Evolutionary conservation across 2,329 filamentous ascomycete genomes (phyloP).

Genomic region (Thielaviopsis punctulata): DNA sequence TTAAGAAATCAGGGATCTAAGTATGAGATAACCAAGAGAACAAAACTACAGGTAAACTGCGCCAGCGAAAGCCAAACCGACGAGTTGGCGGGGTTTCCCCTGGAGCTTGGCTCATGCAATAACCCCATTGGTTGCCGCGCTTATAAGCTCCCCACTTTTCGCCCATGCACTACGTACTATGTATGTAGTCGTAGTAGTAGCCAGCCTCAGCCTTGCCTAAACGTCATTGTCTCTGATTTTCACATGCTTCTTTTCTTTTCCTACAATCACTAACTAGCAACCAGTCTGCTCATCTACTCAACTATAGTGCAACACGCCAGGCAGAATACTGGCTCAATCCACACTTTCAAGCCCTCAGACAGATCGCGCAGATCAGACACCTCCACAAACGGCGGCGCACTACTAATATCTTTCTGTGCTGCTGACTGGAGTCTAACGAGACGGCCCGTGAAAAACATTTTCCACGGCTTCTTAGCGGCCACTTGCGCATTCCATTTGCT

Average conservation of each 20-base stretch:
- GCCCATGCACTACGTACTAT: background rate
- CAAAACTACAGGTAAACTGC: background rate
- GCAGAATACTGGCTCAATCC: slow-evolving; percentile 35
- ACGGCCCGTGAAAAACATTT: slow-evolving; percentile 33
- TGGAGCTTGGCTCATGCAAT: background rate
- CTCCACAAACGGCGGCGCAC: slow-evolving; percentile 29
- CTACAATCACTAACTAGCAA: too few relatives aligned
- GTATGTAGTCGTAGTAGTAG: too few relatives aligned
- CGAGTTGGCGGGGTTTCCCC: slow-evolving; percentile 9
- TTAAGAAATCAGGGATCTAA: background rate
- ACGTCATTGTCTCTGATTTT: background rate
- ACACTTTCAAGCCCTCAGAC: slow-evolving; percentile 31
- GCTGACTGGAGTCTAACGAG: slow-evolving; percentile 18
- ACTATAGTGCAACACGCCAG: slow-evolving; percentile 32
- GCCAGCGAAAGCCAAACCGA: background rate
- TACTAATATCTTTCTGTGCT: slow-evolving; percentile 23
- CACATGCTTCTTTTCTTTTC: background rate
- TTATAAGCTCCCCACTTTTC: slow-evolving; percentile 6
- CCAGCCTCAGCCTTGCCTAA: background rate
- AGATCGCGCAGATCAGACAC: slow-evolving; percentile 34
- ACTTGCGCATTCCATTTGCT: background rate
- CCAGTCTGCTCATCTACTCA: too few relatives aligned
- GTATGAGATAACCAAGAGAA: background rate
- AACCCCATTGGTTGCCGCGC: slow-evolving; percentile 7
- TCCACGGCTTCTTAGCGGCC: slow-evolving; percentile 28